Conservation (phyloP, 2,329 filamentous ascomycete genomes). For the Passalora sequoiae region DNA sequence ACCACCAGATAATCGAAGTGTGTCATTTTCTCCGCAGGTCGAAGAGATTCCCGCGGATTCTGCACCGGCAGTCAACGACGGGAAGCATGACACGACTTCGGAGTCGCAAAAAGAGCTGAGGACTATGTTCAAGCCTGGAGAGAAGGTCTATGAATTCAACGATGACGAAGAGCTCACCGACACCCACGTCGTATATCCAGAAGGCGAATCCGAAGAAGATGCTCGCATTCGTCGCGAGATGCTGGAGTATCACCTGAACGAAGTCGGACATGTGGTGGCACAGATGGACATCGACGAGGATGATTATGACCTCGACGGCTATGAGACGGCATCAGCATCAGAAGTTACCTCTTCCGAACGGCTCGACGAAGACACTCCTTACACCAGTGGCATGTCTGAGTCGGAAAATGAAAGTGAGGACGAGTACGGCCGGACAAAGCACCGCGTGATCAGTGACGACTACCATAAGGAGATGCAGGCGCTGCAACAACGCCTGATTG, state of each 20-base stretch:
- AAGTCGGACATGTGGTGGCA: constrained; percentile 87
- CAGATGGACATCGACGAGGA: constrained; percentile 78
- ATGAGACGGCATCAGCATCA: constrained; percentile 35
- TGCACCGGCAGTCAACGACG: background rate
- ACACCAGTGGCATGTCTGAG: constrained; percentile 49
- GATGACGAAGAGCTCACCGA: constrained; percentile 39
- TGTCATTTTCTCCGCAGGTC: constrained; percentile 31
- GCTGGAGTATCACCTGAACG: constrained; percentile 80
- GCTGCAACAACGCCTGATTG: constrained; percentile 69
- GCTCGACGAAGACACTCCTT: constrained; percentile 38
- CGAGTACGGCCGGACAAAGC: constrained; percentile 67
- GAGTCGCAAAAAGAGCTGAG: constrained; percentile 27
- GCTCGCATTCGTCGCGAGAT: constrained; percentile 77
- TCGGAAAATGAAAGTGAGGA: constrained; percentile 69
- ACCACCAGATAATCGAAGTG: constrained; percentile 29
- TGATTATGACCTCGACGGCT: constrained; percentile 46
- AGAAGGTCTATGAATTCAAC: constrained; percentile 42
- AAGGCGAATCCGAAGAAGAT: constrained; percentile 74
- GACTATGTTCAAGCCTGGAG: constrained; percentile 32
- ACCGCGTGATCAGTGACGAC: constrained; percentile 62
- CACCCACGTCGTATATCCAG: constrained; percentile 56
- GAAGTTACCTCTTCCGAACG: constrained; percentile 26
- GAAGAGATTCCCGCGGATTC: constrained; percentile 30
- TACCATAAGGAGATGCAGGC: constrained; percentile 81
- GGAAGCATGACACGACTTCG: constrained; percentile 3